Evolutionary conservation across 306 rosid species (phyloP), one percentile per base, ranked within the genome.

Genomic region (Fragaria vesca): DNA sequence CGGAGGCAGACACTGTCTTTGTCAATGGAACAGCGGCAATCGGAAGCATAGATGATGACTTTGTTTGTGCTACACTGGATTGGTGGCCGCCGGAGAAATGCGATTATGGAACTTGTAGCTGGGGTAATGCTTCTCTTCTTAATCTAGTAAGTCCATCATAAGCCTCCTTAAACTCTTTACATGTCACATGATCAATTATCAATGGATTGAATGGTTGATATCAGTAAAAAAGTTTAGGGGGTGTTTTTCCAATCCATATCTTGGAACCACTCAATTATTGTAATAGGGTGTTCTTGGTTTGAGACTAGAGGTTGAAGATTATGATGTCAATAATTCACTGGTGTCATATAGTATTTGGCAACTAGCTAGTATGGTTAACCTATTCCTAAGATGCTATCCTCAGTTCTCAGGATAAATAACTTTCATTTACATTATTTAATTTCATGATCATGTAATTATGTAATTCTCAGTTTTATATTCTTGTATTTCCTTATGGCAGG

Each of bases 71-170:
- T 2, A 89, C 97, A 45, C 16, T 91, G 38, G 97, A 91, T 79
- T 91, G 97, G 97, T 91, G 97, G 97, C 94, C 97, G 45, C 91
- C 91, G 76, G 83, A 91, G 86, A 91, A 91, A 79, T 91, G 97
- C 30, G 97, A 91, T 71, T 89, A 84, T 70, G 92, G 92, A 10
- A 86, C 78, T 75, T 91, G 97, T 26, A 88, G 92, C 75, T 91
- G 97, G 97, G 94, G 89, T 15, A 79, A 17, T 61, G 80, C 92
- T 85, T 89, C 97, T 86, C 81, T 91, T 69, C 94, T 91, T 57
- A 89, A 88, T 79, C 84, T 91, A 75, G 97, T 88, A 82, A 46
- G 82, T 66, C 17, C 51, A 47, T 47, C 45, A 43, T 38, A 16
- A 21, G 7, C 67, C 17, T 18, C 43, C 36, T 26, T 10, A 4